These are phyloP conservation scores for Boletus vermiculosoides DNA, from an alignment of 768 basidiomycete species.

Conservation along the genomic window DNA sequence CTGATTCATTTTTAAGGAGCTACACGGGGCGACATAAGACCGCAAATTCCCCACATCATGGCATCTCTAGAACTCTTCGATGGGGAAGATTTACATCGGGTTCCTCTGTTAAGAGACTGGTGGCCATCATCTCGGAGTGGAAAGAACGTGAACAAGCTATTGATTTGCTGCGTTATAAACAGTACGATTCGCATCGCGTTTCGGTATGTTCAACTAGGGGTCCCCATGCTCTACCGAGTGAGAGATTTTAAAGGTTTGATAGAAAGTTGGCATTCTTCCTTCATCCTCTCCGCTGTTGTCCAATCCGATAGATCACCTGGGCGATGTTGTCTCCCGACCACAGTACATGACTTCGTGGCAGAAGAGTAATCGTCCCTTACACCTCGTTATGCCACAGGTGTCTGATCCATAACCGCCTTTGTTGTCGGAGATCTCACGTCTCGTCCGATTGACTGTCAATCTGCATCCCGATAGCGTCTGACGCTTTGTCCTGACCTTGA, in stretches of 20 bases:
- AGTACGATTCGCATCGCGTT: background rate
- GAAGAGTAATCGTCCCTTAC: slow-evolving; percentile 11
- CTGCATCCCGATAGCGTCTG: background rate
- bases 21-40: background rate
- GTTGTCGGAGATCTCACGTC: slow-evolving; percentile 46
- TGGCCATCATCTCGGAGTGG: background rate
- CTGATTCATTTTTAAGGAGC: no score
- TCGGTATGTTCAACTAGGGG: background rate
- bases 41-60: background rate
- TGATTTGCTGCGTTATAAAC: background rate
- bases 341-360: slow-evolving; percentile 49
- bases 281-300: slow-evolving; percentile 13
- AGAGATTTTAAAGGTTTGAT: slow-evolving; percentile 5
- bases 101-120: background rate
- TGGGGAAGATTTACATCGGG: background rate
- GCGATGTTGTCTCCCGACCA: slow-evolving; percentile 42
- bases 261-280: background rate
- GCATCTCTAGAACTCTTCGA: background rate
- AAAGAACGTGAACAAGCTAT: background rate
- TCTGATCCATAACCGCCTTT: slow-evolving; percentile 52
- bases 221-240: background rate
- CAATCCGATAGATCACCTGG: slow-evolving; percentile 34
- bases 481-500: background rate
- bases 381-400: slow-evolving; percentile 33
- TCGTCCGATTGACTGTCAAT: slow-evolving; percentile 52